Evolutionary conservation across 2,329 filamentous ascomycete genomes (phyloP), one percentile per base, ranked within the genome.

Genomic region (Lachnellula suecica): DNA sequence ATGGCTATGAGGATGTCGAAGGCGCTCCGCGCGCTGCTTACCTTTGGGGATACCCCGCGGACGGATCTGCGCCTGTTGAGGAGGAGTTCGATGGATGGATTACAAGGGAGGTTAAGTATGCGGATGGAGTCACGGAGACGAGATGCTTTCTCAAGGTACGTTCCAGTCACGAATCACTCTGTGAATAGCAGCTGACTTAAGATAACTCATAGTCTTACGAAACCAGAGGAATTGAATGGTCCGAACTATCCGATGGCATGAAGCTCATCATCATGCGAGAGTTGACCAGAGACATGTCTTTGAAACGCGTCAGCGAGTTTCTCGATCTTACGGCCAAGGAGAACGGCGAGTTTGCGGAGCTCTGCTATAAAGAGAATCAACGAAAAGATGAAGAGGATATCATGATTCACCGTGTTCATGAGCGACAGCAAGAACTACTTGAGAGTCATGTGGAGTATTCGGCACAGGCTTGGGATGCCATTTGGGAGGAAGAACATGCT

Each of bases 231-330:
- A 17, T 41, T 15, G 41, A 46, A 27, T 67, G 64, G 64, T 10
- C 45, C 0, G 41, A 52, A 25, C 58, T 67, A 10, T 40, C 59
- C 4, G 44, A 58, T 17, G 52, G 53, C 17, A 54, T 61, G 46
- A 58, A 63, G 45, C 62, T 58, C 20, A 51, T 61, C 24, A 59
- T 66, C 42, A 17, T 61, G 15, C 44, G 50, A 19, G 58, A 63
- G 17, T 31, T 63, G 35, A 54, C 54, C 8, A 20, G 31, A 17
- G 24, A 43, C 11, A 31, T 44, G 11, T 54, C 56, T 10, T 53
- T 66, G 34, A 44, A 49, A 17, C 25, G 24, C 9, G 3, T 35
- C 27, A 22, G 44, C 44, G 44, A 37, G 8, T 37, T 23, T 23
- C 44, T 46, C 3, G 25, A 46, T 3, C 24, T 31, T 9, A 20